A percentile compares a stretch with the other conserved stretches of the same genome.
Evolutionary conservation across 2,329 filamentous ascomycete species (phyloP).

Genomic region (Pseudogymnoascus sp.): DNA sequence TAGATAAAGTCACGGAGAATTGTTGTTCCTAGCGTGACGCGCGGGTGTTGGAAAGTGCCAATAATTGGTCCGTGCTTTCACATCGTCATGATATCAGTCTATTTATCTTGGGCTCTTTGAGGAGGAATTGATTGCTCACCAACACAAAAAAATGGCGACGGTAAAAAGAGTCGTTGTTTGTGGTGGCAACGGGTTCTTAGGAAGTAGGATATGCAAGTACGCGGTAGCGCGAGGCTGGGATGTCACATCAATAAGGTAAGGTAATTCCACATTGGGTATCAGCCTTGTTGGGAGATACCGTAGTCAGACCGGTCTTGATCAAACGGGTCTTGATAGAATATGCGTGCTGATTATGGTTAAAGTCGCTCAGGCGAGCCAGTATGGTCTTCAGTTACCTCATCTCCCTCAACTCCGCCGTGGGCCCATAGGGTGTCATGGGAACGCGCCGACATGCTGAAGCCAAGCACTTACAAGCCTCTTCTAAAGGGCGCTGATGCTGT

Average conservation of each 20-base stretch:
- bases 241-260: constrained; percentile 83
- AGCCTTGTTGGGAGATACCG: neutral
- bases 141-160: constrained; percentile 14
- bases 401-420: constrained; percentile 61
- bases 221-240: constrained; percentile 82
- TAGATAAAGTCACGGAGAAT: neutral
- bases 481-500: constrained; percentile 75
- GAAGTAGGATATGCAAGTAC: constrained; percentile 81
- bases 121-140: neutral
- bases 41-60: neutral
- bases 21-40: constrained; percentile 8
- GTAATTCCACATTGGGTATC: neutral
- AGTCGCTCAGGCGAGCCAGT: constrained; percentile 85
- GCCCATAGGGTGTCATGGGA: constrained; percentile 78
- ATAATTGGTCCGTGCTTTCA: constrained; percentile 10
- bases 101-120: neutral
- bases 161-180: constrained; percentile 78
- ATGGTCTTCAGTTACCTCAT: constrained; percentile 75
- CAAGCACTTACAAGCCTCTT: constrained; percentile 68
- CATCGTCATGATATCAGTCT: constrained; percentile 10
- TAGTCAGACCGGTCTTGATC: neutral
- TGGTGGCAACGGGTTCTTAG: constrained; percentile 88
- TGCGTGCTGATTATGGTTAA: constrained; percentile 11
- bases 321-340: neutral
- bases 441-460: constrained; percentile 77